These are phyloP conservation scores for Emergomyces orientalis DNA, from an alignment of 2,329 filamentous ascomycete genomes.

Conservation along the genomic window DNA sequence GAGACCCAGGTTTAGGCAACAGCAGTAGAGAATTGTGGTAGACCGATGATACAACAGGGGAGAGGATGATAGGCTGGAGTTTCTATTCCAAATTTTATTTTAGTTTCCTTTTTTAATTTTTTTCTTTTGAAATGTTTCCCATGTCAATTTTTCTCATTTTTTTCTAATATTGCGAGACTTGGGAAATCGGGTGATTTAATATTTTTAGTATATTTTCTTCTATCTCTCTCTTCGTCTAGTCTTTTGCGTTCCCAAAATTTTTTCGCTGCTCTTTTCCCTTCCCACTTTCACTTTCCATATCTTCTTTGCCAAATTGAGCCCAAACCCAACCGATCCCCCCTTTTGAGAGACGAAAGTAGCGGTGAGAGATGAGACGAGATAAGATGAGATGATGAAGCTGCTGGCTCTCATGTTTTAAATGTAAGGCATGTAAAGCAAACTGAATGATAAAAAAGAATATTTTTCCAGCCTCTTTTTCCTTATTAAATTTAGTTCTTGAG, in stretches of 20 bases:
- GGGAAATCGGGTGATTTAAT: constrained; percentile 4
- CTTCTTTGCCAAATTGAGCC: background rate
- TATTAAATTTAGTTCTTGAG: background rate
- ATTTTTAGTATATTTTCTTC: constrained; percentile 3
- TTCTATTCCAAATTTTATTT: constrained; percentile 1
- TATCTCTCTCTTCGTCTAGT: background rate
- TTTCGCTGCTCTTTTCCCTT: background rate
- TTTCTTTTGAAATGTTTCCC: background rate
- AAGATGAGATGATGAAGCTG: background rate
- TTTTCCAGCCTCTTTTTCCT: background rate
- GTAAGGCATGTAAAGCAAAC: background rate
- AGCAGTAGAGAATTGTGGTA: background rate
- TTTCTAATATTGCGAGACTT: constrained; percentile 1
- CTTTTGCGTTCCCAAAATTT: background rate
- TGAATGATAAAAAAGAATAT: background rate
- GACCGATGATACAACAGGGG: background rate
- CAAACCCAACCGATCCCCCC: background rate
- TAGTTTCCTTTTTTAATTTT: background rate
- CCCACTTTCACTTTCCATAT: background rate
- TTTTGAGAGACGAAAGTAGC: background rate
- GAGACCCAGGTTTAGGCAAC: constrained; percentile 14
- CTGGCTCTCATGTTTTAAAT: background rate
- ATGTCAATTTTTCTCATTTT: background rate
- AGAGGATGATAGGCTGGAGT: background rate
- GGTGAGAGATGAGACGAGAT: background rate